Evolutionary conservation across 1,139 yeast genomes (phyloP).

Genomic region (Hansenula lynferdii): DNA sequence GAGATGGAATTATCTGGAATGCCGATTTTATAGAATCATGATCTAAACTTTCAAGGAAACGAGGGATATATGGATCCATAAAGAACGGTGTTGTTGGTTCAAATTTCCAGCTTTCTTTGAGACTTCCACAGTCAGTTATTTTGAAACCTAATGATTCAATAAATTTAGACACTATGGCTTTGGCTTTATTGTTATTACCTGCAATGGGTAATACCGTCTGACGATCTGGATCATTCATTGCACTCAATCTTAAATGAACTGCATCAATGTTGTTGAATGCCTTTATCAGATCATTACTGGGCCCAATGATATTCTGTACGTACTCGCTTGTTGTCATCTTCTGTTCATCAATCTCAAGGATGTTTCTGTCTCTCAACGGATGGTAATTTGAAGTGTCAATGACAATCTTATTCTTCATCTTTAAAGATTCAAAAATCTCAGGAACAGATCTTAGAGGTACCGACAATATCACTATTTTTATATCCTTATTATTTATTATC

Average conservation of each 20-base stretch:
- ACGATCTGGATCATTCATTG: neutral
- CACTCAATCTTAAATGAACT: neutral
- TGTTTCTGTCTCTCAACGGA: neutral
- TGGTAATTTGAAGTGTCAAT: neutral
- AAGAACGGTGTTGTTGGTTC: neutral
- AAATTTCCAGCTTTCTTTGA: neutral
- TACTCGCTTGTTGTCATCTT: neutral
- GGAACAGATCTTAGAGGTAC: neutral
- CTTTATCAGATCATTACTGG: neutral
- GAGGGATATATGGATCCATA: neutral
- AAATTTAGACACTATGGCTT: neutral
- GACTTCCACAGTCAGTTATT: neutral
- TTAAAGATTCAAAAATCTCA: neutral
- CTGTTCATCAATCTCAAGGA: neutral
- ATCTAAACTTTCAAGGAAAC: neutral
- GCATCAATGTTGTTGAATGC: neutral
- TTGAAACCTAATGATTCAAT: neutral
- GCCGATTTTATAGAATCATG: neutral
- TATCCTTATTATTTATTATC: neutral
- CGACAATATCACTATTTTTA: neutral
- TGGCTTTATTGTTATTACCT: neutral
- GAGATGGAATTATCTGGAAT: neutral
- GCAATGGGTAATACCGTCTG: conserved; percentile 1
- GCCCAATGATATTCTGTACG: neutral
- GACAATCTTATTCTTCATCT: neutral